Conservation (phyloP, 495 filamentous ascomycete species). For the Aspergillus kassunensis region DNA sequence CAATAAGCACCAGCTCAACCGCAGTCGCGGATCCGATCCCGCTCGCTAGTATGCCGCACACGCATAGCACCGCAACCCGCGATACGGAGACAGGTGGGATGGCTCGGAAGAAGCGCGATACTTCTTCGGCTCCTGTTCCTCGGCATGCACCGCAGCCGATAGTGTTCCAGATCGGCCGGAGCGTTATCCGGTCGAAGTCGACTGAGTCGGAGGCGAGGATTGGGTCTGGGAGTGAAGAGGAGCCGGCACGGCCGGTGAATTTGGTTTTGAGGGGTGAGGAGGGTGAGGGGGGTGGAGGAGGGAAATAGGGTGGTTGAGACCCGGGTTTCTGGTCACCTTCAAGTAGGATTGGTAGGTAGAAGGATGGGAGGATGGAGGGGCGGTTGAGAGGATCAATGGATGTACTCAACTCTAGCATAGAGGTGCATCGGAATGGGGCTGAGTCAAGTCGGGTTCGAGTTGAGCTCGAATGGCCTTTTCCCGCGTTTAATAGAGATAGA, state of each 20-base stretch:
- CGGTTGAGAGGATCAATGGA: too few species aligned
- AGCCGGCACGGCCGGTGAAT: constrained; percentile 36
- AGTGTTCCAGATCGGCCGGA: constrained; percentile 50
- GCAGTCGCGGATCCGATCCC: constrained; percentile 30
- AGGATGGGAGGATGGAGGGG: too few species aligned
- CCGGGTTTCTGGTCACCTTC: too few species aligned
- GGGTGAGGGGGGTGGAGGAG: not conserved
- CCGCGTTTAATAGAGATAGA: too few species aligned
- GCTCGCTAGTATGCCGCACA: constrained; percentile 25
- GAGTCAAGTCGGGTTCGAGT: too few species aligned
- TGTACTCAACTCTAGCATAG: too few species aligned
- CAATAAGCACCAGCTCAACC: constrained; percentile 37
- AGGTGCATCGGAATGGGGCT: too few species aligned
- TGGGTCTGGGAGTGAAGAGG: constrained; percentile 24
- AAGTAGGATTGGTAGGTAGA: too few species aligned
- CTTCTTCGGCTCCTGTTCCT: not conserved
- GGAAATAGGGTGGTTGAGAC: too few species aligned
- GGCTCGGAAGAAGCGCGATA: constrained; percentile 15
- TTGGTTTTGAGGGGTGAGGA: constrained; percentile 22
- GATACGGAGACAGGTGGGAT: too few species aligned
- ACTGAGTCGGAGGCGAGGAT: constrained; percentile 11
- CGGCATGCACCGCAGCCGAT: constrained; percentile 29
- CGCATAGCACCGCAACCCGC: constrained; percentile 37
- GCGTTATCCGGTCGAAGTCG: constrained; percentile 33
- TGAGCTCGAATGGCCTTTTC: too few species aligned